Base-by-base conservation (phyloP, 2,329 filamentous ascomycete species). In the Orbilia blumenaviensis region DNA sequence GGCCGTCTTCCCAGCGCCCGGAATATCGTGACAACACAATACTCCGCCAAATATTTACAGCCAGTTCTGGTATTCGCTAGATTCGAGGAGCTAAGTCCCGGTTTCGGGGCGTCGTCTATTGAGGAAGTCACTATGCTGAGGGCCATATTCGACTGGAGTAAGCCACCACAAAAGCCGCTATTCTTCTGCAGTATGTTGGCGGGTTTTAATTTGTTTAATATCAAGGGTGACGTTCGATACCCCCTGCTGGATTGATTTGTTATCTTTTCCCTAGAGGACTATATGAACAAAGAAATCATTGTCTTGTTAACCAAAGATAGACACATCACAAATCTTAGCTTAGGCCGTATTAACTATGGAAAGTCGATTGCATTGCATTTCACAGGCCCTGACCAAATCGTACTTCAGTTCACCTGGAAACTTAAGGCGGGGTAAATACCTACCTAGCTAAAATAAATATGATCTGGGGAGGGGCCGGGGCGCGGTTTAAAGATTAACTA, bases 21-120 rank as follows among this genome's bases (percentile, higher is more conserved):
- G 46, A 16, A 85, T 84, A 0, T 85, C 85, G 1, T 82, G 82
- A 72, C 84, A 87, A 75, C 85, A 86, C 0, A 87, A 5, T 9
- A 29, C 36, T 12, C 14, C 16, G 4, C 32, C 32, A 7, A n/a
- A 29, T 54, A 25, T 32, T 29, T 36, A 10, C n/a, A 46, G 10
- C 58, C 58, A 62, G 8, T 62, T 34, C 27, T 56, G 23, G 73
- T 81, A 86, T 42, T 83, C 80, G 0, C 8, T 2, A 0, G 83
- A 84, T 2, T 83, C 78, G 0, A 87, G 78, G 3, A 88, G 80
- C 85, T 85, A 87, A 56, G 83, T 16, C 7, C 58, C 41, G 18
- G 38, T 62, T 18, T 18, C 41, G 16, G 58, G 38, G 14, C 48
- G 23, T 21, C 58, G 36, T 16, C 38, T 58, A 10, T 18, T 58